These are phyloP conservation scores for Pisolithus orientalis DNA, from an alignment of 768 basidiomycete genomes.

Conservation along the genomic window DNA sequence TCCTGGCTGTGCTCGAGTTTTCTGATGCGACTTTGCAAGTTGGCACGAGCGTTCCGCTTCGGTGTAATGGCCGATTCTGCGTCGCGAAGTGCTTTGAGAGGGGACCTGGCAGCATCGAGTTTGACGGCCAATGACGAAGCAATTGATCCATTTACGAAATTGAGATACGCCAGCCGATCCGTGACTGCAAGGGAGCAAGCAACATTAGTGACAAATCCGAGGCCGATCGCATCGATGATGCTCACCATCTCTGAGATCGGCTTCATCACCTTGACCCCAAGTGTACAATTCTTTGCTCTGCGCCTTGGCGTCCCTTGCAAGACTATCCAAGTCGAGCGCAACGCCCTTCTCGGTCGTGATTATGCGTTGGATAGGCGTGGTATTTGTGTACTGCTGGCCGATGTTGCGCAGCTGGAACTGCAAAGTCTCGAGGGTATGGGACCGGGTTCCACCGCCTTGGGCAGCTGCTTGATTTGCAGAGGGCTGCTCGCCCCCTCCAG, in stretches of 20 bases:
- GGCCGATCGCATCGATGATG: neutral
- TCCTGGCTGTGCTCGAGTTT: slow-evolving; percentile 63
- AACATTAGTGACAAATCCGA: neutral
- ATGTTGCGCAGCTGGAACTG: slow-evolving; percentile 69
- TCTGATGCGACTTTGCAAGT: slow-evolving; percentile 53
- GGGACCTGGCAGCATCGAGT: slow-evolving; percentile 56
- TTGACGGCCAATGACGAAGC: slow-evolving; percentile 53
- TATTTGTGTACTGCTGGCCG: slow-evolving; percentile 69
- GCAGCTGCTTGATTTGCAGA: slow-evolving; percentile 37
- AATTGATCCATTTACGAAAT: slow-evolving; percentile 69
- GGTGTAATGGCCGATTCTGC: slow-evolving; percentile 59
- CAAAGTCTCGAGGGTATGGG: slow-evolving; percentile 52
- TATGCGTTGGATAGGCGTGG: slow-evolving; percentile 67
- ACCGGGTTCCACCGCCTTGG: slow-evolving; percentile 39
- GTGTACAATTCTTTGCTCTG: slow-evolving; percentile 82
- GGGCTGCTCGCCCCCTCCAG: slow-evolving; percentile 30
- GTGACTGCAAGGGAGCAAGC: slow-evolving; percentile 41
- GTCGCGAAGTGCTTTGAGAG: slow-evolving; percentile 68
- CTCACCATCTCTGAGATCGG: slow-evolving; percentile 74
- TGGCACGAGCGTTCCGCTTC: slow-evolving; percentile 53
- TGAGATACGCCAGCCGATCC: slow-evolving; percentile 77
- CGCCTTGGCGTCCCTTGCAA: slow-evolving; percentile 58
- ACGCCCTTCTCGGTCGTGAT: slow-evolving; percentile 76
- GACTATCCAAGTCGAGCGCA: slow-evolving; percentile 64
- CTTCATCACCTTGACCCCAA: slow-evolving; percentile 70